Evolutionary conservation across 148 eudicot species (phyloP).

Genomic region (Chenopodium album): DNA sequence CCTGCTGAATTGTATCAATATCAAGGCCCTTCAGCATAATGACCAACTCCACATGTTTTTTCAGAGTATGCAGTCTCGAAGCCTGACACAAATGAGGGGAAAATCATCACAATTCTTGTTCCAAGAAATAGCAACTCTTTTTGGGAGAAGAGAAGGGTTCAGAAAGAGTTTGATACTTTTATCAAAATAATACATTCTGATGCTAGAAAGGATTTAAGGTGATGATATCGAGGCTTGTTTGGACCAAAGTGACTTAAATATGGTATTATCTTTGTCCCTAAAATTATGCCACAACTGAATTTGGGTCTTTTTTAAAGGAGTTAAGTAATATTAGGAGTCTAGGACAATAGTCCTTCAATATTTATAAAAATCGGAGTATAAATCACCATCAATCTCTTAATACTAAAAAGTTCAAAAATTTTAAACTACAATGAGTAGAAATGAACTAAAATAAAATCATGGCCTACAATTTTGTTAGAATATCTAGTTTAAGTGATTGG

Average conservation of each 20-base stretch:
- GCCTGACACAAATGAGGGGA: conserved; percentile 22
- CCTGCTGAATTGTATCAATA: conserved; percentile 31
- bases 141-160: not conserved
- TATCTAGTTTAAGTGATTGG: not conserved
- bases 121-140: not conserved
- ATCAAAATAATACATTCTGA: not conserved
- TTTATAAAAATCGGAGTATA: too few species aligned
- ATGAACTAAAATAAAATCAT: too few species aligned
- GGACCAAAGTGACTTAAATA: not conserved
- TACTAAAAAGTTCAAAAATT: too few species aligned
- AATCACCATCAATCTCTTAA: not conserved
- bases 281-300: not conserved
- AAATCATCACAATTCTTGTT: not conserved
- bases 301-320: not conserved
- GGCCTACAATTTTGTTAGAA: not conserved
- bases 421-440: too few species aligned
- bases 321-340: too few species aligned
- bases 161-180: too few species aligned
- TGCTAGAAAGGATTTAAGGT: not conserved
- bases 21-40: conserved; percentile 43
- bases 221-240: not conserved
- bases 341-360: too few species aligned
- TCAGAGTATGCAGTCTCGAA: conserved; percentile 41
- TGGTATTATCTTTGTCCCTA: not conserved
- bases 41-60: conserved; percentile 43